Evolutionary conservation across 768 basidiomycete species (phyloP).

Genomic region (Pleurotus tuber-regium): DNA sequence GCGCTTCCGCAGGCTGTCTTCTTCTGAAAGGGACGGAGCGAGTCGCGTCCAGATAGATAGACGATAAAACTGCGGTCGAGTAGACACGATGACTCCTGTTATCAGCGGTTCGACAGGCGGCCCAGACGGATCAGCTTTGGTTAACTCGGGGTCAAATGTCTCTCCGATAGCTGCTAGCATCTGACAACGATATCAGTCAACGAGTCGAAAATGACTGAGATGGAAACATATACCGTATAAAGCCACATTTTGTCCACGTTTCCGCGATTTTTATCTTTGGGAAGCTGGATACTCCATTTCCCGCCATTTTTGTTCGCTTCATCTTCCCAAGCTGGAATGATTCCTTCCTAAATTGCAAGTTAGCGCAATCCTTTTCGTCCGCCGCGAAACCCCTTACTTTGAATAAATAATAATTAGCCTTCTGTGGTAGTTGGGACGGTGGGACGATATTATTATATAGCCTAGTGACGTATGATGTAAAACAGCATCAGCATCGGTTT

Average conservation of each 20-base stretch:
- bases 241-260: conserved; percentile 97
- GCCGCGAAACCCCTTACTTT: conserved; percentile 53
- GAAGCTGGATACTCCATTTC: conserved; percentile 98
- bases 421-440: conserved; percentile 87
- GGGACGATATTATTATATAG: conserved; percentile 97
- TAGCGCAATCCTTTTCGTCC: neutral
- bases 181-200: conserved; percentile 39
- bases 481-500: conserved; percentile 16
- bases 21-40: conserved; percentile 57
- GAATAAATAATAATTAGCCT: conserved; percentile 99
- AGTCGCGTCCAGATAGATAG: conserved; percentile 96
- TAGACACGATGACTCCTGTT: conserved; percentile 94
- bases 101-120: conserved; percentile 59
- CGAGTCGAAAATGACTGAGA: conserved; percentile 4
- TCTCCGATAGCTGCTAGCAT: conserved; percentile 99
- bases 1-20: conserved; percentile 64
- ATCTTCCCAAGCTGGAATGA: conserved; percentile 98
- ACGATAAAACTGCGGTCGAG: conserved; percentile 93
- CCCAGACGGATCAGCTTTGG: conserved; percentile 37
- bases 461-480: conserved; percentile 9
- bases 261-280: conserved; percentile 86
- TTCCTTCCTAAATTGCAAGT: conserved; percentile 64
- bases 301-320: conserved; percentile 96
- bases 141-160: conserved; percentile 90
- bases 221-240: conserved; percentile 75